phyloP scores from a whole-genome alignment of 169 alveolate genomes.

The Plasmodium gaboni region DNA sequence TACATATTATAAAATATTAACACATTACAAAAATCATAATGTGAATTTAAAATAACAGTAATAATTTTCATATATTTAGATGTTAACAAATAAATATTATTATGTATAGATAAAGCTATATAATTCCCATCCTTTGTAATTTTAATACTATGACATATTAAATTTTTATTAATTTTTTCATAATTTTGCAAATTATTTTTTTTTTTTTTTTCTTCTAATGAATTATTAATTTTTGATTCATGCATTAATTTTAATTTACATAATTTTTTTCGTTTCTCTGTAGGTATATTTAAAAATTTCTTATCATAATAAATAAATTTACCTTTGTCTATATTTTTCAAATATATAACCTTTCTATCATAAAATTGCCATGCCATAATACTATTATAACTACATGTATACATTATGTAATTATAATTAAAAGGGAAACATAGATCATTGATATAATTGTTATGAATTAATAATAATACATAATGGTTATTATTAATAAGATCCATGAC shows the following conservation, averaged over 20 bases:
- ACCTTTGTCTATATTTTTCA: constrained; percentile 51
- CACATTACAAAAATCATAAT: constrained; percentile 56
- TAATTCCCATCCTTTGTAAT: constrained; percentile 70
- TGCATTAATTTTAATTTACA: constrained; percentile 22
- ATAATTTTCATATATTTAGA: constrained; percentile 67
- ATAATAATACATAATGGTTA: constrained; percentile 30
- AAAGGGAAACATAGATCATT: constrained; percentile 59
- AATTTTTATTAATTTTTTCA: constrained; percentile 49
- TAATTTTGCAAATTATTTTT: constrained; percentile 11
- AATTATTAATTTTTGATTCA: constrained; percentile 7
- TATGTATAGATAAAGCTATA: constrained; percentile 65
- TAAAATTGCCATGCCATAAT: constrained; percentile 74
- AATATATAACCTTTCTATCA: constrained; percentile 54
- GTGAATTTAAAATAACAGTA: constrained; percentile 34
- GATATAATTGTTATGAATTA: constrained; percentile 41
- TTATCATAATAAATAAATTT: constrained; percentile 61
- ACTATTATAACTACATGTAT: constrained; percentile 66
- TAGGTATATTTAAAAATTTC: constrained; percentile 49
- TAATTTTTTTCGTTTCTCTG: constrained; percentile 36
- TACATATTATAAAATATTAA: constrained; percentile 37
- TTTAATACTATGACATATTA: constrained; percentile 51
- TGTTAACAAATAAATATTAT: constrained; percentile 50
- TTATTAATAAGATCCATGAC: constrained; percentile 51
- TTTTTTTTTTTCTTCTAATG: constrained; percentile 13
- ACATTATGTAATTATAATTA: constrained; percentile 52